These are phyloP conservation scores for Spergularia marina DNA, from an alignment of 148 eudicot genomes.

Conservation along the genomic window DNA sequence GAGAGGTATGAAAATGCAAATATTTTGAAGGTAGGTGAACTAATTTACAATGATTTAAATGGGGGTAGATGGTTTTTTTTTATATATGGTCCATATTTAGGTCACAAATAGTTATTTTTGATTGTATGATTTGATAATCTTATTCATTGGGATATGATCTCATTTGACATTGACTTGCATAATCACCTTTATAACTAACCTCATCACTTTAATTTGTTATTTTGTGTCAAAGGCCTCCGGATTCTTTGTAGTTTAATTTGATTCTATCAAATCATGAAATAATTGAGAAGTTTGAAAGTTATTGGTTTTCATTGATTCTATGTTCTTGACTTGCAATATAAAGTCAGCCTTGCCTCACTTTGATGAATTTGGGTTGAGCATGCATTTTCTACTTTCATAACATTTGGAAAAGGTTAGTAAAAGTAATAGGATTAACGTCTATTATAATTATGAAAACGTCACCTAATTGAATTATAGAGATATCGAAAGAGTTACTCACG, in stretches of 20 bases:
- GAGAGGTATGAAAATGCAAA: neutral
- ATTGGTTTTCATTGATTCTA: neutral
- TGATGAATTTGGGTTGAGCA: no score
- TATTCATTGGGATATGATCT: slow-evolving; percentile 8
- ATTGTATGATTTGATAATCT: slow-evolving; percentile 20
- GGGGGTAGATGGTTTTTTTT: slow-evolving; percentile 34
- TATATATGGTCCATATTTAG: slow-evolving; percentile 35
- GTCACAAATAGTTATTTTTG: slow-evolving; percentile 9
- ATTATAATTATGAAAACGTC: no score
- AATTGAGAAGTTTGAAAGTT: neutral
- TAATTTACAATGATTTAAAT: slow-evolving; percentile 30
- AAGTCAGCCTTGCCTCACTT: no score
- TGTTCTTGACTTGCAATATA: neutral
- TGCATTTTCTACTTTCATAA: no score
- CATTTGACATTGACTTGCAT: slow-evolving; percentile 25
- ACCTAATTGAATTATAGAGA: no score
- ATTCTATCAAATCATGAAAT: neutral
- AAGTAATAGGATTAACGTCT: no score
- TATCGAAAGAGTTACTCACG: no score
- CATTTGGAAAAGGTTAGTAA: no score
- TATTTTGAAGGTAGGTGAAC: slow-evolving; percentile 36
- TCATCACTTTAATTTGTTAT: neutral
- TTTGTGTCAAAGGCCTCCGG: neutral
- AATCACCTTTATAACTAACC: slow-evolving; percentile 35
- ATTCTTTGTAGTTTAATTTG: slow-evolving; percentile 6